Percentiles rank a stretch among this genome's conserved stretches.
These are phyloP conservation scores for Xylaria nigripes DNA, from an alignment of 495 filamentous ascomycete species.

Conservation along the genomic window DNA sequence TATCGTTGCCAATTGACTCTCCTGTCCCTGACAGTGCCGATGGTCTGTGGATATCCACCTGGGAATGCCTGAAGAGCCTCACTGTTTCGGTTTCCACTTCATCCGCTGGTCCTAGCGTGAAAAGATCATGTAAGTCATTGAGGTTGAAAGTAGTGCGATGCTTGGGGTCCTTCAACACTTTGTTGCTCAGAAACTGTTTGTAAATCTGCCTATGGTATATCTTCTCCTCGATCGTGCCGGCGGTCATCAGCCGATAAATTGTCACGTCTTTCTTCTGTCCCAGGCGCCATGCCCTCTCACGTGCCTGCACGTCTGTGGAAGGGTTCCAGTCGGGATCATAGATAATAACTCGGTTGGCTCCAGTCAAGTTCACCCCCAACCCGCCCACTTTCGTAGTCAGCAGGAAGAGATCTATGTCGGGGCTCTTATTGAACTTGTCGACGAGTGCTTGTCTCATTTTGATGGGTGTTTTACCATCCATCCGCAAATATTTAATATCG, in stretches of 20 bases:
- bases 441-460: constrained; percentile 74
- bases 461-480: constrained; percentile 88
- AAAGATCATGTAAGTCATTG: constrained; percentile 82
- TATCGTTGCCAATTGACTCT: neutral
- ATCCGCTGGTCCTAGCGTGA: constrained; percentile 63
- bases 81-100: constrained; percentile 73
- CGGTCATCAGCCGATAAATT: constrained; percentile 93
- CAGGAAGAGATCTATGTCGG: constrained; percentile 76
- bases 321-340: constrained; percentile 99
- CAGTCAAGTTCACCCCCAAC: constrained; percentile 86
- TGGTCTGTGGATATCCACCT: constrained; percentile 54
- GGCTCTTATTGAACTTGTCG: constrained; percentile 81
- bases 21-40: constrained; percentile 10
- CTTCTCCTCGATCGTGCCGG: constrained; percentile 96
- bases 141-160: constrained; percentile 79
- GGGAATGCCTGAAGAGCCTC: constrained; percentile 66
- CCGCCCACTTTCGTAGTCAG: constrained; percentile 93
- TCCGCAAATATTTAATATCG: constrained; percentile 71
- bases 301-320: constrained; percentile 84
- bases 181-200: constrained; percentile 92
- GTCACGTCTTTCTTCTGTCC: constrained; percentile 91
- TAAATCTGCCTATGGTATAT: constrained; percentile 98
- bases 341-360: constrained; percentile 91
- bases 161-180: constrained; percentile 86
- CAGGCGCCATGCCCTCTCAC: constrained; percentile 92